These are phyloP conservation scores for Eragrostis curvula DNA, from an alignment of 176 grass and related monocot species.

Conservation along the genomic window DNA sequence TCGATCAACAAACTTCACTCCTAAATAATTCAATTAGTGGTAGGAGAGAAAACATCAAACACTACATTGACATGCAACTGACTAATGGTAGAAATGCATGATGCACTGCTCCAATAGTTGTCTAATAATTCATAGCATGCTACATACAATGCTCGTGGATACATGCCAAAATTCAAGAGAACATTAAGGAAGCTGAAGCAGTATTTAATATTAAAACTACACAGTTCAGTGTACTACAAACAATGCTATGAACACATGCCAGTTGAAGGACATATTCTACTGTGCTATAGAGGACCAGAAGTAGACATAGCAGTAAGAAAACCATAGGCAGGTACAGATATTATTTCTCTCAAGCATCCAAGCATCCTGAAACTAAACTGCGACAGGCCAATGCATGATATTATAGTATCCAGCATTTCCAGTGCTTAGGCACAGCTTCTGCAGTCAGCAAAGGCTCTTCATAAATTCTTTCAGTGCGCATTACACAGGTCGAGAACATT, in stretches of 20 bases:
- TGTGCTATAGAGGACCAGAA: neutral
- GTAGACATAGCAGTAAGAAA: neutral
- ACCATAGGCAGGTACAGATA: neutral
- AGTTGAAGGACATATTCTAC: neutral
- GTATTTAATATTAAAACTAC: too few relatives aligned
- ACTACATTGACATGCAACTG: conserved; percentile 10
- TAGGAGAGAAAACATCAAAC: conserved; percentile 27
- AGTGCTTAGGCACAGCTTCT: conserved; percentile 15
- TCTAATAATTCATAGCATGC: neutral
- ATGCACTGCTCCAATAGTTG: neutral
- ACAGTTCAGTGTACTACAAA: neutral
- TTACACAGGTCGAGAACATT: neutral
- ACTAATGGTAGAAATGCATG: neutral
- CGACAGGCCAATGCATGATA: conserved; percentile 1
- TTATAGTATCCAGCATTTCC: neutral
- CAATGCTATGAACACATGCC: neutral
- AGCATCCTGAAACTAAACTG: conserved; percentile 5
- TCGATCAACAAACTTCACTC: neutral
- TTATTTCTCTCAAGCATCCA: neutral
- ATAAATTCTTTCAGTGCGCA: neutral
- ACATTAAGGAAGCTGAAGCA: too few relatives aligned
- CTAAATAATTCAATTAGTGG: conserved; percentile 1
- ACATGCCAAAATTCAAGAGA: conserved; percentile 6
- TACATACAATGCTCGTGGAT: neutral
- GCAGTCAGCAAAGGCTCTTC: conserved; percentile 15